Percentiles rank a stretch among this genome's conserved stretches.
Evolutionary conservation across 129 eudicot species (phyloP).

Genomic region (Centrapalus pauciflorus): DNA sequence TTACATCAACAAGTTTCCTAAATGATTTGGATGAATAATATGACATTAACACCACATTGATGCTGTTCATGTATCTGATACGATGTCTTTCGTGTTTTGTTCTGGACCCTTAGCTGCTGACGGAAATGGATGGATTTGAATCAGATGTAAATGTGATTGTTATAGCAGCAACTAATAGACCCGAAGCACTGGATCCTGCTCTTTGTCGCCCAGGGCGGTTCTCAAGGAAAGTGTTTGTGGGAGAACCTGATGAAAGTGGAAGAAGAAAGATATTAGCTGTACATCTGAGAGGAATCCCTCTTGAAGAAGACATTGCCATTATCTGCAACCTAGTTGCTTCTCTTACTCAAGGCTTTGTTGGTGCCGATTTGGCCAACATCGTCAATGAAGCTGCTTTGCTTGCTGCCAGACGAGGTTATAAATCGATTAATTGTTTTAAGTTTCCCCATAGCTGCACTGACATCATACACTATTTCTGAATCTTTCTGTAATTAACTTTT

Average conservation of each 20-base stretch:
- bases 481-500: neutral
- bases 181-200: constrained; percentile 94
- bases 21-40: neutral
- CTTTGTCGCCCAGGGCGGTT: constrained; percentile 97
- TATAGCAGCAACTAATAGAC: constrained; percentile 95
- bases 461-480: neutral
- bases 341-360: constrained; percentile 92
- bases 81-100: neutral
- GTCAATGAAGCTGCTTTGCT: constrained; percentile 93
- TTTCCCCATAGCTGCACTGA: neutral
- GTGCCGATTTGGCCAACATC: constrained; percentile 95
- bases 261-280: constrained; percentile 82
- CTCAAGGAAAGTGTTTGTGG: constrained; percentile 89
- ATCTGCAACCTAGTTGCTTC: constrained; percentile 84
- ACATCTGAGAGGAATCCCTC: constrained; percentile 84
- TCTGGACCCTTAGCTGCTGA: constrained; percentile 52
- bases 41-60: neutral
- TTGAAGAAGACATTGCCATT: constrained; percentile 63
- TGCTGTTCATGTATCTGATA: constrained; percentile 6
- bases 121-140: constrained; percentile 99
- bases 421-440: neutral
- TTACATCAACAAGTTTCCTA: neutral
- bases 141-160: constrained; percentile 76
- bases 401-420: constrained; percentile 88
- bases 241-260: constrained; percentile 94